Percentiles rank a stretch among this genome's conserved stretches.
Evolutionary conservation across 306 rosid genomes (phyloP).

Genomic region (Astragalus membranaceus): DNA sequence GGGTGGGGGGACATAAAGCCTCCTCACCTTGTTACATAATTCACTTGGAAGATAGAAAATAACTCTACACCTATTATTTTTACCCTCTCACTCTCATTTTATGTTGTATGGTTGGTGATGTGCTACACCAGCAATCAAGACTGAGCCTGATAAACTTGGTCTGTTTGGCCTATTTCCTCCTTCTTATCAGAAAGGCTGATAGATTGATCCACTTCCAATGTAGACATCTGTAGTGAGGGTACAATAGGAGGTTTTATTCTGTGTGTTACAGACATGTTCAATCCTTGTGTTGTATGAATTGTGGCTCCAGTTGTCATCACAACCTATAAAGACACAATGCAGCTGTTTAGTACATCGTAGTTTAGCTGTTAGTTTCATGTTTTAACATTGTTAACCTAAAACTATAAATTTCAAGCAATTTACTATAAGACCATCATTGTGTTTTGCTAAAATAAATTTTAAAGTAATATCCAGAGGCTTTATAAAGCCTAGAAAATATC

Average conservation of each 20-base stretch:
- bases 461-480: not conserved
- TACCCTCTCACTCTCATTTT: not conserved
- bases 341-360: not conserved
- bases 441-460: not conserved
- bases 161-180: slow-evolving; percentile 45
- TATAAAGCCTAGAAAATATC: not conserved
- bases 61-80: not conserved
- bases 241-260: slow-evolving; percentile 72
- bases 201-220: slow-evolving; percentile 44
- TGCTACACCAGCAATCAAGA: slow-evolving; percentile 20
- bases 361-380: not conserved
- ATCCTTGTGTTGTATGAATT: slow-evolving; percentile 89
- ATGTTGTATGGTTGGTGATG: not conserved
- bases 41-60: not conserved
- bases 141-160: slow-evolving; percentile 42
- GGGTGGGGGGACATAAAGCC: not conserved
- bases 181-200: slow-evolving; percentile 25
- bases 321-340: slow-evolving; percentile 44
- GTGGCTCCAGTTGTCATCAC: slow-evolving; percentile 96
- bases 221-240: slow-evolving; percentile 56
- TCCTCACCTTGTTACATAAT: slow-evolving; percentile 3
- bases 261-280: slow-evolving; percentile 77
- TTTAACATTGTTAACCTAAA: not conserved
- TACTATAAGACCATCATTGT: not conserved
- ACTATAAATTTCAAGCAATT: not conserved